These are phyloP conservation scores for Fagopyrum homotropicum DNA, from an alignment of 148 eudicot species.

Conservation along the genomic window DNA sequence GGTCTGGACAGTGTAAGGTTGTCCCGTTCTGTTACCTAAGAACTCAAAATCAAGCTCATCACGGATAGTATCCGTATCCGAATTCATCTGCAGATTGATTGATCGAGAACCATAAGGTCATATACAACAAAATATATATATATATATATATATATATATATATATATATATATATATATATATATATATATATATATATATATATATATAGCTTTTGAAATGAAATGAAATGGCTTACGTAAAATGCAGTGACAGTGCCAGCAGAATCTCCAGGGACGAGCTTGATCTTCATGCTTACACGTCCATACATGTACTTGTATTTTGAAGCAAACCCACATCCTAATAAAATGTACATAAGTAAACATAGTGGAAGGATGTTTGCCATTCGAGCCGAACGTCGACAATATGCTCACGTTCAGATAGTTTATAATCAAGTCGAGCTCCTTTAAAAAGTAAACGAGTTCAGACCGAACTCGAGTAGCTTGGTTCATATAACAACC, in stretches of 20 bases:
- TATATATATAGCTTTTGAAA: background rate
- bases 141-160: too few relatives aligned
- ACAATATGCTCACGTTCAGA: too few relatives aligned
- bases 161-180: too few relatives aligned
- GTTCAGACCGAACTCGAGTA: too few relatives aligned
- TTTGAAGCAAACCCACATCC: constrained; percentile 95
- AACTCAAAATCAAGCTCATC: constrained; percentile 92
- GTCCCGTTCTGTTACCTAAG: constrained; percentile 75
- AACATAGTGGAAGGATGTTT: too few relatives aligned
- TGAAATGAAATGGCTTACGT: constrained; percentile 31
- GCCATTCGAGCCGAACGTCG: too few relatives aligned
- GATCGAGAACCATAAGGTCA: background rate
- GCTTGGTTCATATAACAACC: too few relatives aligned
- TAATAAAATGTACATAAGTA: constrained; percentile 6
- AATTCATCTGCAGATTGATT: constrained; percentile 12
- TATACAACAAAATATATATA: too few relatives aligned
- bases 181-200: too few relatives aligned
- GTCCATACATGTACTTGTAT: constrained; percentile 58
- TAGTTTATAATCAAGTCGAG: too few relatives aligned
- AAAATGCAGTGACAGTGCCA: constrained; percentile 89
- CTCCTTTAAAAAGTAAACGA: too few relatives aligned
- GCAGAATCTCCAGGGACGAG: constrained; percentile 87
- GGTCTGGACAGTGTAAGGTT: constrained; percentile 83
- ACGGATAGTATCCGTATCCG: constrained; percentile 22
- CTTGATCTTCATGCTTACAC: constrained; percentile 86